Evolutionary conservation across 192 early-diverging fungal species (phyloP).

Genomic region (Phycomyces blakesleeanus): DNA sequence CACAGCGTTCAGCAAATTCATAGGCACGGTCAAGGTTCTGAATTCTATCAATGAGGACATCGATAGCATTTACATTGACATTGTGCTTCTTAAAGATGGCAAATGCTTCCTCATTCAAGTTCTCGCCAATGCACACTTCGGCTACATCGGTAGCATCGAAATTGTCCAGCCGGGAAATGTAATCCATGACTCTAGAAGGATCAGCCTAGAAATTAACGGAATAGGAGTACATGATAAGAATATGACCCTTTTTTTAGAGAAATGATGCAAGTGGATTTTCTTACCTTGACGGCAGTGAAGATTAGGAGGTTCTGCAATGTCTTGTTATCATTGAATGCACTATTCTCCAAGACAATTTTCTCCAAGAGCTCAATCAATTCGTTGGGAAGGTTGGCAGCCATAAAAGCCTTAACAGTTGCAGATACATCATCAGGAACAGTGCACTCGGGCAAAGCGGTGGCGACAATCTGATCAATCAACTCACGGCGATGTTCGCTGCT

Average conservation of each 20-base stretch:
- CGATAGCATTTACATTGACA: conserved; percentile 83
- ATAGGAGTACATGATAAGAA: not conserved
- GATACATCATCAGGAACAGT: conserved; percentile 98
- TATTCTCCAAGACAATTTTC: conserved; percentile 91
- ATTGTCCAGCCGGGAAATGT: conserved; percentile 91
- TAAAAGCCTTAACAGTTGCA: conserved; percentile 96
- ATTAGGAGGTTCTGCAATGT: conserved; percentile 98
- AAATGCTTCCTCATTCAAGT: conserved; percentile 95
- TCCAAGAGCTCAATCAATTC: conserved; percentile 97
- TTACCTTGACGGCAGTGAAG: conserved; percentile 88
- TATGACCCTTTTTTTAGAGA: not conserved
- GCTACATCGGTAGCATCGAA: conserved; percentile 98
- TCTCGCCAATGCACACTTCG: conserved; percentile 85
- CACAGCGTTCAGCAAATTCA: conserved; percentile 92
- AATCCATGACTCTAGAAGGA: conserved; percentile 89
- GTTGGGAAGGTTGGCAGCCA: conserved; percentile 91
- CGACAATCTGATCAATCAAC: conserved; percentile 92
- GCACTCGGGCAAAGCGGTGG: conserved; percentile 89
- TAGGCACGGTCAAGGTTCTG: conserved; percentile 91
- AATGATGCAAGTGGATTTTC: not conserved
- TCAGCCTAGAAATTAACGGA: conserved; percentile 58
- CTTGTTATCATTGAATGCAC: conserved; percentile 91
- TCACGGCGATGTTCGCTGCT: conserved; percentile 81
- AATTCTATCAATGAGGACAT: conserved; percentile 91
- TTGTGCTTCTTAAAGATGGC: conserved; percentile 94